phyloP scores from a whole-genome alignment of 2,329 filamentous ascomycete genomes.

The Fusarium tjaetaba region DNA sequence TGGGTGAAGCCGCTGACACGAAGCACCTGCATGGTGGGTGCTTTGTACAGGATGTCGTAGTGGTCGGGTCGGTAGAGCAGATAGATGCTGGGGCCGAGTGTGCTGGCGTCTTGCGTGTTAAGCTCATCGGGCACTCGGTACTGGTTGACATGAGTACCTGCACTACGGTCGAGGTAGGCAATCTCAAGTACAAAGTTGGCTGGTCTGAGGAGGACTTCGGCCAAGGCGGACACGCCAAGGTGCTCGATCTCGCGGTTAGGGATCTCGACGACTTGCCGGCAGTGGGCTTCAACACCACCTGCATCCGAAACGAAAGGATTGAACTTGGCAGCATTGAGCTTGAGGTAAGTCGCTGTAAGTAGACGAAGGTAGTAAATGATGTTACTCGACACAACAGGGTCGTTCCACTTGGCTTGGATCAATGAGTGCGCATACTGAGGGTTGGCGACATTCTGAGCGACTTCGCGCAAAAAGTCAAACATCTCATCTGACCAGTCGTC shows the following conservation, averaged over 20 bases:
- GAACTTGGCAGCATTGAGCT: constrained; percentile 75
- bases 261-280: constrained; percentile 75
- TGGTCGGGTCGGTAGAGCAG: constrained; percentile 79
- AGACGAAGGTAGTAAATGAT: constrained; percentile 89
- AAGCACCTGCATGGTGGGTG: constrained; percentile 62
- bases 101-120: constrained; percentile 55
- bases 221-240: constrained; percentile 80
- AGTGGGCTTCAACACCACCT: constrained; percentile 73
- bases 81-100: constrained; percentile 63
- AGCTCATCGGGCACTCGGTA: constrained; percentile 70
- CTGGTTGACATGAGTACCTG: constrained; percentile 78
- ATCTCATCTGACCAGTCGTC: constrained; percentile 87
- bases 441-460: constrained; percentile 68
- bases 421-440: constrained; percentile 64
- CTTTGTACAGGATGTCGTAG: constrained; percentile 91
- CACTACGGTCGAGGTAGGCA: constrained; percentile 88
- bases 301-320: constrained; percentile 75
- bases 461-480: constrained; percentile 71
- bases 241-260: constrained; percentile 88
- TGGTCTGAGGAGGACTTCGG: constrained; percentile 81
- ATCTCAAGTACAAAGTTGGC: constrained; percentile 85
- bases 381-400: constrained; percentile 70
- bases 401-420: constrained; percentile 78
- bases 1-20: constrained; percentile 60
- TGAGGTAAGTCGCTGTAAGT: constrained; percentile 86